Percentiles rank a stretch among this genome's conserved stretches.
phyloP scores from a whole-genome alignment of 106 monocot genomes.

The Phalaenopsis equestris region DNA sequence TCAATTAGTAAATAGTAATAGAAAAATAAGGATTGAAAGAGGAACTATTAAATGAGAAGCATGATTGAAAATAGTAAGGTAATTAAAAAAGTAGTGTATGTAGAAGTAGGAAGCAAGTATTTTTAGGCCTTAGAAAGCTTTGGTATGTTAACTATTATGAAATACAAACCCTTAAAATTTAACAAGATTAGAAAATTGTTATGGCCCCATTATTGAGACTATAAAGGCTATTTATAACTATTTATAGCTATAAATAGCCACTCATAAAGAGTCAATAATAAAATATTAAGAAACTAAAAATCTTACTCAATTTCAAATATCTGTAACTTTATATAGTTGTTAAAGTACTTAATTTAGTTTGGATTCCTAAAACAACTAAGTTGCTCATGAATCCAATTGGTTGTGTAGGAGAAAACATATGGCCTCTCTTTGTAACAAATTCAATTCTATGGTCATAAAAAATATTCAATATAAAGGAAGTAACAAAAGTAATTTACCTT shows the following conservation, averaged over 20 bases:
- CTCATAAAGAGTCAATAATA: too few species aligned
- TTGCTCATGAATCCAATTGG: too few species aligned
- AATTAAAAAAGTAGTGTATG: background rate
- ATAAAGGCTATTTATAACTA: too few species aligned
- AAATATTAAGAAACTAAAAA: too few species aligned
- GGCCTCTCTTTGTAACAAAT: too few species aligned
- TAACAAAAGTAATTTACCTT: constrained; percentile 30
- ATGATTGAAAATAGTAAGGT: background rate
- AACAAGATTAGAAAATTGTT: background rate
- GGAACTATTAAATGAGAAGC: background rate
- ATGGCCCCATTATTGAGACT: too few species aligned
- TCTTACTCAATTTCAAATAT: too few species aligned
- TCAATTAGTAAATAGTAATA: background rate
- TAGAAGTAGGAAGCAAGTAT: background rate
- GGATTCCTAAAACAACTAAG: too few species aligned
- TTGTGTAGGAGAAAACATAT: too few species aligned
- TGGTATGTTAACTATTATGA: background rate
- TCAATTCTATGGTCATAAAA: background rate
- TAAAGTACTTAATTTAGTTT: too few species aligned
- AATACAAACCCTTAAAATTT: background rate
- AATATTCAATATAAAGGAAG: background rate
- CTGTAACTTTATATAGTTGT: too few species aligned
- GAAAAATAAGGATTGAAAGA: background rate
- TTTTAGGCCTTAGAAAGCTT: background rate
- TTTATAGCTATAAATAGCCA: too few species aligned